Evolutionary conservation across 768 basidiomycete species (phyloP), one percentile per base, ranked within the genome.

Genomic region (Postia placenta): DNA sequence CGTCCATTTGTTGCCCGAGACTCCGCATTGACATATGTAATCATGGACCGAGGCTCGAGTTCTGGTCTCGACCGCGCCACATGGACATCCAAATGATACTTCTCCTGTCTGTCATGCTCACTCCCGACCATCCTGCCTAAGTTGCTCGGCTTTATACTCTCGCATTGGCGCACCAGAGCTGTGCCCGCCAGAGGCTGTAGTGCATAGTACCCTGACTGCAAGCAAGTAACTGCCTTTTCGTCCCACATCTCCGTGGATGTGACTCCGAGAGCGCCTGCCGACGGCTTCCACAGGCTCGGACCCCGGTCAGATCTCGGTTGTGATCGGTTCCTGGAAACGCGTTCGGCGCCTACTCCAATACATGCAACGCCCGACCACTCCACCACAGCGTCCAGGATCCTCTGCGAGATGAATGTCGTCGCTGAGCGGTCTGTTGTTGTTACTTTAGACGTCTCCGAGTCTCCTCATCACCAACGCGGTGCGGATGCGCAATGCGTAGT

Each of bases 41-140:
- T n/a, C n/a, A n/a, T n/a, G n/a, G n/a, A n/a, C n/a, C n/a, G n/a
- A n/a, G n/a, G n/a, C n/a, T n/a, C 30, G 30, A 33, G 40, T 26
- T 46, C 22, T 38, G 27, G 26, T 43, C 50, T 25, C 36, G 25
- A 19, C 17, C 41, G 15, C 24, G 46, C 27, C 49, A 37, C 42
- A 30, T 56, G 49, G 53, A 53, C 51, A 47, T 20, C 33, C 19
- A 25, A 30, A 40, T 26, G 52, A 33, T 45, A 19, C 30, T 33
- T 33, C 30, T 33, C 15, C 15, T 15, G 9, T 33, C 30, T 33
- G 15, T 33, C 30, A 33, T 33, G 30, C 9, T 33, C 30, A 15
- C 30, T 7, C 30, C 15, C 30, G 30, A 33, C 30, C 9, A 33
- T 7, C 30, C 30, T 33, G 30, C 7, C 30, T 7, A 33, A 15